These are phyloP conservation scores for Mrakia blollopis DNA, from an alignment of 768 basidiomycete genomes.

Conservation along the genomic window DNA sequence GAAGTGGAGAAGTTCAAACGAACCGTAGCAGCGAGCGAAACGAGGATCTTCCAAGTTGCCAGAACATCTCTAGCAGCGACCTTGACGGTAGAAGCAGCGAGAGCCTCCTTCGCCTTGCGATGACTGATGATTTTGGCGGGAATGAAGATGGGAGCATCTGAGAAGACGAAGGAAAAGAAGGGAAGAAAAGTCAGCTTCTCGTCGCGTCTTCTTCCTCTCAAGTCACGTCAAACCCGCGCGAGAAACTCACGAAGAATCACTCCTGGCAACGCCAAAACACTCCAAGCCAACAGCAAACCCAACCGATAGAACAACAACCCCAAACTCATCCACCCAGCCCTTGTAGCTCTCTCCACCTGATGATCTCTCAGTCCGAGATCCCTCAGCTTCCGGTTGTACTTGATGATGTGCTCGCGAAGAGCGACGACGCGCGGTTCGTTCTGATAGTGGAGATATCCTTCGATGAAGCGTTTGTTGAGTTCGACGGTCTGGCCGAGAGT, in stretches of 20 bases:
- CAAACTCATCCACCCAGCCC: constrained; percentile 73
- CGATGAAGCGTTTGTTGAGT: constrained; percentile 83
- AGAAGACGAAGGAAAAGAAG: background rate
- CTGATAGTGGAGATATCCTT: constrained; percentile 87
- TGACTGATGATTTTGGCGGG: constrained; percentile 80
- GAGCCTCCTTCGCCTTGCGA: constrained; percentile 88
- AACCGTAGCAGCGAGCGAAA: constrained; percentile 74
- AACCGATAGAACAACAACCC: constrained; percentile 78
- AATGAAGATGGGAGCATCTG: constrained; percentile 81
- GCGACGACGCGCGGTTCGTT: constrained; percentile 83
- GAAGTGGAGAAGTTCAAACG: background rate
- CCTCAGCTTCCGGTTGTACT: constrained; percentile 80
- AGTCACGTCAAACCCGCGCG: background rate
- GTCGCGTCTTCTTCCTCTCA: background rate
- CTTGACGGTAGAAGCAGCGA: constrained; percentile 91
- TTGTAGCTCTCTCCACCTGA: constrained; percentile 84
- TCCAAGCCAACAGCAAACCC: constrained; percentile 71
- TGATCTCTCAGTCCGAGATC: constrained; percentile 92
- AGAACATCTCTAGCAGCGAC: constrained; percentile 94
- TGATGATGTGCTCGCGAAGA: constrained; percentile 70
- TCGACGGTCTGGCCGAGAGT: constrained; percentile 95
- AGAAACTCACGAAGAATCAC: constrained; percentile 58
- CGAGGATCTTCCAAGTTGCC: constrained; percentile 94
- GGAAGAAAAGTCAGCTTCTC: background rate
- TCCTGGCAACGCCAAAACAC: constrained; percentile 78